Percentiles rank a stretch among this genome's conserved stretches.
These are phyloP conservation scores for Apiotrichum gamsii DNA, from an alignment of 1,284 basidiomycete genomes.

Conservation along the genomic window DNA sequence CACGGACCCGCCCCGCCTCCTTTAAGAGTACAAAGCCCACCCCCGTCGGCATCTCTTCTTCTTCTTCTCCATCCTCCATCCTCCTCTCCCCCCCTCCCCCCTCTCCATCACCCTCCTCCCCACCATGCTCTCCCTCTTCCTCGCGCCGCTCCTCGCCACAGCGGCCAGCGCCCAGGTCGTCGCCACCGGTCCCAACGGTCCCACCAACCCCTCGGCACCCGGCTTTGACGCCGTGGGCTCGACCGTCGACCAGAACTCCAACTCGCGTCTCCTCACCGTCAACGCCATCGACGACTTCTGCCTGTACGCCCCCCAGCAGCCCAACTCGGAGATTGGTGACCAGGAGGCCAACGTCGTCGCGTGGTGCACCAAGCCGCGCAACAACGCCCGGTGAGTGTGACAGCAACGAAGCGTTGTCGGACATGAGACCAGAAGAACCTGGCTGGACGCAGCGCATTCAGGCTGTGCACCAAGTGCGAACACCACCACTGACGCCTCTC, in stretches of 20 bases:
- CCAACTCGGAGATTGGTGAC: conserved; percentile 34
- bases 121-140: conserved; percentile 7
- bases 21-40: too few species aligned
- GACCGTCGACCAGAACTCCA: conserved; percentile 42
- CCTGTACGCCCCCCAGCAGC: conserved; percentile 39
- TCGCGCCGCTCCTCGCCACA: not conserved
- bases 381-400: conserved; percentile 27
- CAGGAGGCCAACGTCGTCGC: conserved; percentile 40
- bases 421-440: too few species aligned
- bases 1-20: too few species aligned
- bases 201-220: conserved; percentile 42
- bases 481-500: too few species aligned
- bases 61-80: not conserved
- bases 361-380: conserved; percentile 40
- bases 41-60: not conserved
- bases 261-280: conserved; percentile 39
- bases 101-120: not conserved
- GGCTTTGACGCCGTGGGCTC: conserved; percentile 30
- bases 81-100: not conserved
- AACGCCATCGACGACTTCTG: conserved; percentile 47
- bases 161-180: conserved; percentile 28
- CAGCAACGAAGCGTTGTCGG: too few species aligned
- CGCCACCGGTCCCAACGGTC: conserved; percentile 41
- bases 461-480: too few species aligned
- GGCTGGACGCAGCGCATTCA: too few species aligned